These are phyloP conservation scores for Nothophoma quercina DNA, from an alignment of 2,329 filamentous ascomycete genomes.

Conservation along the genomic window DNA sequence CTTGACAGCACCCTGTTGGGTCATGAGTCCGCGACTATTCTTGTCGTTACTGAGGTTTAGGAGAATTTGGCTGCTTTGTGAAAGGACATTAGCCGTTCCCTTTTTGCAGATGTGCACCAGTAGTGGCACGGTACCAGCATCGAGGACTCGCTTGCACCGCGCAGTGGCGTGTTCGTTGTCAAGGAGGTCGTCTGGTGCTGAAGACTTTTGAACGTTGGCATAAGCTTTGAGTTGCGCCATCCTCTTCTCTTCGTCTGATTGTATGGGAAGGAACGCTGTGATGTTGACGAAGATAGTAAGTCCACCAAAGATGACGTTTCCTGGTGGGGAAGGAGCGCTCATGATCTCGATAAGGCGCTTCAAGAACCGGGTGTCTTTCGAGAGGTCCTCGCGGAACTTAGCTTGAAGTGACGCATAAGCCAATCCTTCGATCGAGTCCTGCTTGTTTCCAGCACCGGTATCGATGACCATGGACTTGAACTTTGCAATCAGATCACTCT, in stretches of 20 bases:
- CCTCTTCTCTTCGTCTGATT: slow-evolving; percentile 90
- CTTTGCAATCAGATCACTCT: slow-evolving; percentile 61
- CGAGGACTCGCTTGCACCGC: slow-evolving; percentile 80
- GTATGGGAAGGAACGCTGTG: slow-evolving; percentile 76
- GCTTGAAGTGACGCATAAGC: slow-evolving; percentile 90
- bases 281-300: slow-evolving; percentile 87
- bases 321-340: slow-evolving; percentile 44
- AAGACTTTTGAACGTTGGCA: slow-evolving; percentile 78
- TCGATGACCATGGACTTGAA: slow-evolving; percentile 71
- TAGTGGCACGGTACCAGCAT: slow-evolving; percentile 77
- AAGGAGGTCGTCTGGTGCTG: slow-evolving; percentile 71
- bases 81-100: slow-evolving; percentile 73
- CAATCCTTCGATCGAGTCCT: slow-evolving; percentile 85
- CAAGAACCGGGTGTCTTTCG: slow-evolving; percentile 72
- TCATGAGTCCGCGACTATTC: slow-evolving; percentile 77
- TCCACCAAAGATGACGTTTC: slow-evolving; percentile 79
- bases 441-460: slow-evolving; percentile 64
- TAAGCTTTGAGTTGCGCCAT: slow-evolving; percentile 94
- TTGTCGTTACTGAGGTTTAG: slow-evolving; percentile 78
- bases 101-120: slow-evolving; percentile 79
- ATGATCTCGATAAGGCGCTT: slow-evolving; percentile 72
- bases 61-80: slow-evolving; percentile 78
- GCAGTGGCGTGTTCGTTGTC: slow-evolving; percentile 77
- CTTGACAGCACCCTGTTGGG: slow-evolving; percentile 92
- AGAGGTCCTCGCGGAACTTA: slow-evolving; percentile 81